Evolutionary conservation across 257 asterid species (phyloP).

Genomic region (Gardenia jasminoides): DNA sequence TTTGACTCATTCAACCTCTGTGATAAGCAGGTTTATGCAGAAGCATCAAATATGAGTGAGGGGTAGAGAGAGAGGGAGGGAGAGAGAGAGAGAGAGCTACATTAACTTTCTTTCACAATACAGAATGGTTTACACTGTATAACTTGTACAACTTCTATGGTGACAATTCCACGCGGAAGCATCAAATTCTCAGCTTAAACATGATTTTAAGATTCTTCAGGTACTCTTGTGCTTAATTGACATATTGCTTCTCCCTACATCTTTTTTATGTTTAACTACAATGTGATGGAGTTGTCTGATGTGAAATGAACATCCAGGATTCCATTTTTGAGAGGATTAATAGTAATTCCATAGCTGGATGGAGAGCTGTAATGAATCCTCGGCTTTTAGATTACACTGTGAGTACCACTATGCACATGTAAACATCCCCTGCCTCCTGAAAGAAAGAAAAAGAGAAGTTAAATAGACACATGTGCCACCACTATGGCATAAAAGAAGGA

Average conservation of each 20-base stretch:
- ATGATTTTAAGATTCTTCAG: slow-evolving; percentile 52
- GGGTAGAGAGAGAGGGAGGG: too few relatives aligned
- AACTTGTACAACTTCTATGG: background rate
- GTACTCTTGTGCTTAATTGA: slow-evolving; percentile 29
- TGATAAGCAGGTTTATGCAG: too few relatives aligned
- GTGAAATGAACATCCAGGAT: slow-evolving; percentile 44
- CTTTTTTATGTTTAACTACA: background rate
- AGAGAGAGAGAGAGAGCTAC: too few relatives aligned
- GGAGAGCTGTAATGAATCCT: slow-evolving; percentile 84
- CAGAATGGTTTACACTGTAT: too few relatives aligned
- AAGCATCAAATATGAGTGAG: too few relatives aligned
- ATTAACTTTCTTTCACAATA: too few relatives aligned
- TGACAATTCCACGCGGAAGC: slow-evolving; percentile 17
- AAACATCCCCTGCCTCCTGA: background rate
- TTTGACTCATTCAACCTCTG: too few relatives aligned
- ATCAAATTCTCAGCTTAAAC: slow-evolving; percentile 15
- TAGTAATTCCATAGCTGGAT: slow-evolving; percentile 70
- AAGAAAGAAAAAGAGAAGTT: background rate
- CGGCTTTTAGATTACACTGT: slow-evolving; percentile 77
- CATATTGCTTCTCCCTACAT: background rate
- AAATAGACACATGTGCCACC: background rate
- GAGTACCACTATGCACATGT: slow-evolving; percentile 20
- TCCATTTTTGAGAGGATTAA: slow-evolving; percentile 58
- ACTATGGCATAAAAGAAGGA: background rate
- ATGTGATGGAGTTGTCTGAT: background rate